These are phyloP conservation scores for Viridothelium virens DNA, from an alignment of 495 filamentous ascomycete species.

Conservation along the genomic window DNA sequence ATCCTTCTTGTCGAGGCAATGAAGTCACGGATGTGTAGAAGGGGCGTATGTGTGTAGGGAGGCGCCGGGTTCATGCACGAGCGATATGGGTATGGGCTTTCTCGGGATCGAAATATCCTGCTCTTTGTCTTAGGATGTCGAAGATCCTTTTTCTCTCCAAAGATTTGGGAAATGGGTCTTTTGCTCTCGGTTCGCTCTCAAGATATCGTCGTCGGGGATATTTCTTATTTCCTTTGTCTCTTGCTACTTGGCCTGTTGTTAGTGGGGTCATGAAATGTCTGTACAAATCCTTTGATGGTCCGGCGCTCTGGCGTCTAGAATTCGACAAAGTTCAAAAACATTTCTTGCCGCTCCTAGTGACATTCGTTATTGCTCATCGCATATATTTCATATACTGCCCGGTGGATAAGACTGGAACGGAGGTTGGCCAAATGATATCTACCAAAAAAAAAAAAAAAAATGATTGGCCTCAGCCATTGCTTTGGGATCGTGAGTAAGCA, in stretches of 20 bases:
- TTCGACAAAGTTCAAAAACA: neutral
- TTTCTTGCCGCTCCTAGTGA: too few relatives aligned
- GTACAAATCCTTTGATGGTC: slow-evolving; percentile 4
- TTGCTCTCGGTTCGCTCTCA: slow-evolving; percentile 6
- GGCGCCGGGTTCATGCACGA: neutral
- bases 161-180: slow-evolving; percentile 5
- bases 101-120: neutral
- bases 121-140: neutral
- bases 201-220: neutral
- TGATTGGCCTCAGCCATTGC: too few relatives aligned
- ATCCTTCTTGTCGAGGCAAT: neutral
- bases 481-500: too few relatives aligned
- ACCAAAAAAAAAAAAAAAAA: neutral
- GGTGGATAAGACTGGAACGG: neutral
- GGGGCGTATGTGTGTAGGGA: neutral
- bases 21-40: neutral
- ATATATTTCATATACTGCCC: neutral
- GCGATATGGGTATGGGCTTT: neutral
- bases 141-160: neutral
- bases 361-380: too few relatives aligned
- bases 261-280: neutral
- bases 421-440: neutral
- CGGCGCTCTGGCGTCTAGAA: slow-evolving; percentile 7
- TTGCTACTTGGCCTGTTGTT: neutral
- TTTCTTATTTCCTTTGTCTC: slow-evolving; percentile 5